Conservation (phyloP, 371 early-diverging fungal species). For the Phascolomyces articulosus region DNA sequence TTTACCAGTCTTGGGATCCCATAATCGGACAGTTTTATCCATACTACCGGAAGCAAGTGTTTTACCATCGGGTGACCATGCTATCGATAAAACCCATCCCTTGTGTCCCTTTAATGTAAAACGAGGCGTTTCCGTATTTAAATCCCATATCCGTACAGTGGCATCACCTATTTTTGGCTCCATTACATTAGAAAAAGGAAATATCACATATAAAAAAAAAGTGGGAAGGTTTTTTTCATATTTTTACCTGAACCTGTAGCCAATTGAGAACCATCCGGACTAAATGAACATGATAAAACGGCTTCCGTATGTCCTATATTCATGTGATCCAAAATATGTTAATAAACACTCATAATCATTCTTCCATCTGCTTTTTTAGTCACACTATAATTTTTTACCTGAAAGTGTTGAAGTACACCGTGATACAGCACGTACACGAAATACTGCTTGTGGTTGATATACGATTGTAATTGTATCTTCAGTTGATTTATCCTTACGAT, state of each 20-base stretch:
- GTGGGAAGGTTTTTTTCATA: neutral
- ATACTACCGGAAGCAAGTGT: constrained; percentile 91
- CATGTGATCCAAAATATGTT: too few relatives aligned
- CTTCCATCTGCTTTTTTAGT: too few relatives aligned
- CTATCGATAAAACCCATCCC: constrained; percentile 93
- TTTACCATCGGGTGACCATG: constrained; percentile 92
- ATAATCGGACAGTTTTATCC: constrained; percentile 89
- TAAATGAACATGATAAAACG: constrained; percentile 85
- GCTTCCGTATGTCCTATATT: constrained; percentile 90
- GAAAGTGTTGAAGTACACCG: constrained; percentile 86
- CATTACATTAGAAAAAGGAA: too few relatives aligned
- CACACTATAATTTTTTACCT: constrained; percentile 37
- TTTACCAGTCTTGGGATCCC: constrained; percentile 88
- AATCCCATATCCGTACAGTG: constrained; percentile 97
- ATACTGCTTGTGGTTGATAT: constrained; percentile 94
- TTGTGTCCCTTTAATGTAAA: constrained; percentile 78
- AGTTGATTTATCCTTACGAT: constrained; percentile 74
- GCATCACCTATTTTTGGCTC: constrained; percentile 78
- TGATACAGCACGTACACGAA: constrained; percentile 90
- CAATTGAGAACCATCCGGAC: constrained; percentile 90
- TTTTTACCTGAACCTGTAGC: constrained; percentile 91
- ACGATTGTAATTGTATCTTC: constrained; percentile 87
- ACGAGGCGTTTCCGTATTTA: constrained; percentile 91
- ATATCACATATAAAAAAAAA: too few relatives aligned
- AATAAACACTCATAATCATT: too few relatives aligned